Conservation (phyloP, 2,329 filamentous ascomycete genomes). For the Fusarium vanettenii region DNA sequence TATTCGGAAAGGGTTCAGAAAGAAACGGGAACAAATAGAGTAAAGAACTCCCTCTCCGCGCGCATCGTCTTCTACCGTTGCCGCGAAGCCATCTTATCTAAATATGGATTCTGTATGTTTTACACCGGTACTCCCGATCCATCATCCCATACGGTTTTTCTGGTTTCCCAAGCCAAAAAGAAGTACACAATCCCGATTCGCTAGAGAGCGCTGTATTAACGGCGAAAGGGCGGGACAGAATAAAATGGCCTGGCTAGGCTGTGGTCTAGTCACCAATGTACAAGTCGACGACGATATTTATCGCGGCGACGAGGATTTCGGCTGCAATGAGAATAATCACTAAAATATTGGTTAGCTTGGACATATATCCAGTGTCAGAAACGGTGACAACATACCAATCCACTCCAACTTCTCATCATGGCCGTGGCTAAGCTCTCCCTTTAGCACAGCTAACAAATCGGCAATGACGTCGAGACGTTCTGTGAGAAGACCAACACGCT, state of each 20-base stretch:
- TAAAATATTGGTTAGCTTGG: slow-evolving; percentile 49
- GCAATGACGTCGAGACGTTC: slow-evolving; percentile 90
- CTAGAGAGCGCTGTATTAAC: slow-evolving; percentile 11
- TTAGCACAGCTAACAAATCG: slow-evolving; percentile 90
- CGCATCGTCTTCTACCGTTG: slow-evolving; percentile 20
- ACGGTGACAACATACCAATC: slow-evolving; percentile 76
- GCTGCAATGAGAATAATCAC: slow-evolving; percentile 96
- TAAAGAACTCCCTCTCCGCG: slow-evolving; percentile 14
- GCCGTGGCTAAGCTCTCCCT: slow-evolving; percentile 94
- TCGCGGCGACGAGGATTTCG: slow-evolving; percentile 90
- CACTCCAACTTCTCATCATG: slow-evolving; percentile 91
- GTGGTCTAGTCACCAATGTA: slow-evolving; percentile 64
- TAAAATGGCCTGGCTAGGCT: slow-evolving; percentile 1
- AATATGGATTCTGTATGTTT: slow-evolving; percentile 21
- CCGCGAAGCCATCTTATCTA: slow-evolving; percentile 43
- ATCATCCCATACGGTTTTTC: neutral
- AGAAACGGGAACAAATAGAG: slow-evolving; percentile 3
- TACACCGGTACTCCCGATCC: slow-evolving; percentile 29
- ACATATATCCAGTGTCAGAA: neutral
- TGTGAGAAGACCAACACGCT: slow-evolving; percentile 88
- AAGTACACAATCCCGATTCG: slow-evolving; percentile 16
- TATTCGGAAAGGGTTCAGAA: slow-evolving; percentile 20
- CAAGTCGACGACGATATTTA: slow-evolving; percentile 95
- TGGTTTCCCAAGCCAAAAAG: slow-evolving; percentile 3
- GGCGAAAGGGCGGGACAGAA: neutral